phyloP scores from a whole-genome alignment of 345 rosid species.

The Carallia brachiata region DNA sequence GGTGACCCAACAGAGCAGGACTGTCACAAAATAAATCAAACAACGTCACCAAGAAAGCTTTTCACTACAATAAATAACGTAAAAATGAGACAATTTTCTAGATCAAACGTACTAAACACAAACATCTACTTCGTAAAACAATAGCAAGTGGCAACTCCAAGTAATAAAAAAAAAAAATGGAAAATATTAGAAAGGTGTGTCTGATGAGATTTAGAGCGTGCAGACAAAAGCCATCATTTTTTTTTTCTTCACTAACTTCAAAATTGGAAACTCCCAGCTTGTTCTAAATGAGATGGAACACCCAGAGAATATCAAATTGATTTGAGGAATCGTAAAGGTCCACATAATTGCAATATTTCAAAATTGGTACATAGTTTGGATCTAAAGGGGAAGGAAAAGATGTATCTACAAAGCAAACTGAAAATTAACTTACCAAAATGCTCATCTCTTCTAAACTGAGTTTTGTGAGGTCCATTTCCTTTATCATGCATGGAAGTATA shows the following conservation, averaged over 20 bases:
- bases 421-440: constrained; percentile 53
- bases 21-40: constrained; percentile 40
- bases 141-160: too few relatives aligned
- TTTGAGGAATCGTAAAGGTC: neutral
- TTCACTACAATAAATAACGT: neutral
- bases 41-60: neutral
- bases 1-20: constrained; percentile 92
- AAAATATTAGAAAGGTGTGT: too few relatives aligned
- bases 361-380: neutral
- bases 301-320: too few relatives aligned
- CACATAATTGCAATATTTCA: neutral
- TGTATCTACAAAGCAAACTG: neutral
- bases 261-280: too few relatives aligned
- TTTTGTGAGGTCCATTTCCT: constrained; percentile 84
- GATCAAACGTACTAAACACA: too few relatives aligned
- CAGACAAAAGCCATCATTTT: too few relatives aligned
- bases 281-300: too few relatives aligned
- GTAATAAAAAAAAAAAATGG: too few relatives aligned
- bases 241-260: too few relatives aligned
- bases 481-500: constrained; percentile 85
- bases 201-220: too few relatives aligned
- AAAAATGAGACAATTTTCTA: too few relatives aligned
- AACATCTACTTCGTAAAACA: too few relatives aligned
- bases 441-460: constrained; percentile 96
- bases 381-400: neutral